Evolutionary conservation across 805 yeast species (phyloP).

Genomic region (Kregervanrija fluxuum): DNA sequence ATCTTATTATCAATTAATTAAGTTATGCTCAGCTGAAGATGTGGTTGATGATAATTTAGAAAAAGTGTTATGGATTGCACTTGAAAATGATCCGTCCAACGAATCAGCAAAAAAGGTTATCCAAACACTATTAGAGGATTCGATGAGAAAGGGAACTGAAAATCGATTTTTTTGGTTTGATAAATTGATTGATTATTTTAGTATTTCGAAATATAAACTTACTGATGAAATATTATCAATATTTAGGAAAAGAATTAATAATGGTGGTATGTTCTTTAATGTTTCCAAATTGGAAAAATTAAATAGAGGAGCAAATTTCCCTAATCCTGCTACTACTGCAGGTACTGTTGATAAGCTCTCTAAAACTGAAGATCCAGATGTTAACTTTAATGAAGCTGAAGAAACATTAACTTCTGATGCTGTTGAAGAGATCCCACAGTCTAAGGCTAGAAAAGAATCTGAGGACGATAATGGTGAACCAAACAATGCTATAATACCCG

Average conservation of each 20-base stretch:
- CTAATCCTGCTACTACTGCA: slow-evolving; percentile 7
- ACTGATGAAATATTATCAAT: slow-evolving; percentile 16
- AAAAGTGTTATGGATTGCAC: slow-evolving; percentile 25
- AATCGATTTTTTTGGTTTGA: slow-evolving; percentile 23
- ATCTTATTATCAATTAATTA: slow-evolving; percentile 24
- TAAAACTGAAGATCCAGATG: slow-evolving; percentile 13
- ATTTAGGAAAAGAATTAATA: slow-evolving; percentile 24
- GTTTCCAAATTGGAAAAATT: not conserved
- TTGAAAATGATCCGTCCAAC: slow-evolving; percentile 23
- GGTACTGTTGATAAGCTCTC: slow-evolving; percentile 9
- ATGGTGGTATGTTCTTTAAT: slow-evolving; percentile 25
- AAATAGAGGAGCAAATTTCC: not conserved
- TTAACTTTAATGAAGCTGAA: slow-evolving; percentile 13
- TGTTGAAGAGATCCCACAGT: slow-evolving; percentile 4
- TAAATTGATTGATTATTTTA: slow-evolving; percentile 21
- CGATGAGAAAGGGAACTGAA: slow-evolving; percentile 7
- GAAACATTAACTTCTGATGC: slow-evolving; percentile 7
- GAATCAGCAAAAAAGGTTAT: slow-evolving; percentile 16
- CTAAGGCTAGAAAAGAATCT: not conserved
- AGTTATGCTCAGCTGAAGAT: slow-evolving; percentile 13
- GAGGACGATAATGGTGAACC: not conserved
- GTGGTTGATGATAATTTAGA: slow-evolving; percentile 13
- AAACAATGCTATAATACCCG: not conserved
- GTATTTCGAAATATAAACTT: slow-evolving; percentile 18
- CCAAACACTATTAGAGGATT: slow-evolving; percentile 15